Percentiles rank a stretch among this genome's conserved stretches.
Evolutionary conservation across 225 moss, liverwort and hornwort species (phyloP).

Genomic region (Asterella californica): DNA sequence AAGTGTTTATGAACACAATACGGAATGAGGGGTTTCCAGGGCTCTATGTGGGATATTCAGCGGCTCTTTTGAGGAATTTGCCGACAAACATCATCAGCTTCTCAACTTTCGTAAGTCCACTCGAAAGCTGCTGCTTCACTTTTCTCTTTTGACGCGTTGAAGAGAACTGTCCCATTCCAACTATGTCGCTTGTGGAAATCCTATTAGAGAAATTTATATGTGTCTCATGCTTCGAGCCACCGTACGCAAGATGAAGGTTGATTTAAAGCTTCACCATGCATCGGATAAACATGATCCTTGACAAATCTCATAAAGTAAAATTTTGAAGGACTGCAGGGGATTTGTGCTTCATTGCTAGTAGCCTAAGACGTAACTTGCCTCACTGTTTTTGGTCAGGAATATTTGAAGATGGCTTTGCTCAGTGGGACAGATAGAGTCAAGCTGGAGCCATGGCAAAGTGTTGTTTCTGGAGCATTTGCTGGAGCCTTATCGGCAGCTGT

Average conservation of each 20-base stretch:
- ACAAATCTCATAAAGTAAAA: not conserved
- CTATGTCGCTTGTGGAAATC: not conserved
- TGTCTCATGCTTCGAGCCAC: not conserved
- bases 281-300: not conserved
- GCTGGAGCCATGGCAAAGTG: conserved; percentile 73
- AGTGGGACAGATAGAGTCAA: conserved; percentile 40
- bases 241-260: not conserved
- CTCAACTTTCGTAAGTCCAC: conserved; percentile 62
- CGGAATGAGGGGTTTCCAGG: conserved; percentile 62
- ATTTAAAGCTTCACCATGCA: not conserved
- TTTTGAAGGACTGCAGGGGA: not conserved
- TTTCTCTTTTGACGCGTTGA: not conserved
- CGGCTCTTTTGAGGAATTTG: conserved; percentile 66
- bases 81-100: conserved; percentile 82
- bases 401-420: conserved; percentile 76
- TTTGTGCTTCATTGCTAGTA: not conserved
- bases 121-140: not conserved
- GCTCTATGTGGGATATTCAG: conserved; percentile 73
- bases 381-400: conserved; percentile 45
- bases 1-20: conserved; percentile 57
- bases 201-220: not conserved
- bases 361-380: not conserved
- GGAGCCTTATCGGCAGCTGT: conserved; percentile 67
- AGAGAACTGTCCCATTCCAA: not conserved
- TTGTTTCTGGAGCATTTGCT: conserved; percentile 66